Evolutionary conservation across 208 protist species (phyloP).

Genomic region (Trypanosoma conorhini): DNA sequence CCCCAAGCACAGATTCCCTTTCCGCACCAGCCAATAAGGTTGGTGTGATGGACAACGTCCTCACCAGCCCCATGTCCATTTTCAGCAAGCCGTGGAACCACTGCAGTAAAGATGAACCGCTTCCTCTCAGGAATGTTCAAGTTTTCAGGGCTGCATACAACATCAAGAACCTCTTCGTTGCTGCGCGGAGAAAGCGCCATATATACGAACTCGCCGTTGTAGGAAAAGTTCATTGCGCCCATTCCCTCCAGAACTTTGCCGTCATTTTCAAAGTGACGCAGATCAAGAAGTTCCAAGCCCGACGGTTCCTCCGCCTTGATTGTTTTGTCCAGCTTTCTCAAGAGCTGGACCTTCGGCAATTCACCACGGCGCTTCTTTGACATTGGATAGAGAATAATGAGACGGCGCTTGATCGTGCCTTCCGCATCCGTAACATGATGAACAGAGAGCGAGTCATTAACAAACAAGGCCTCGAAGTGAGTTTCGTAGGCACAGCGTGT

Average conservation of each 20-base stretch:
- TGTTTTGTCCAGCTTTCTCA: constrained; percentile 40
- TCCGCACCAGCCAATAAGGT: constrained; percentile 74
- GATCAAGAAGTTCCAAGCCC: constrained; percentile 60
- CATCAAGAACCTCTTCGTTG: constrained; percentile 57
- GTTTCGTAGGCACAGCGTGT: constrained; percentile 34
- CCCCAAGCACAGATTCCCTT: constrained; percentile 79
- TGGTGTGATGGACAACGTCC: constrained; percentile 66
- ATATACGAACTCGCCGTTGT: constrained; percentile 69
- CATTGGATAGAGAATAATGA: constrained; percentile 80
- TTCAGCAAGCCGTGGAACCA: constrained; percentile 21
- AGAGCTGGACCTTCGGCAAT: constrained; percentile 49
- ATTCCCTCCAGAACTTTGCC: constrained; percentile 63
- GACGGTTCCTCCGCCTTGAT: constrained; percentile 26
- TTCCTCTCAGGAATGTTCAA: constrained; percentile 68
- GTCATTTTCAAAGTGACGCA: constrained; percentile 51
- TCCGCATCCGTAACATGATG: constrained; percentile 69
- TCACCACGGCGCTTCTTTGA: constrained; percentile 47
- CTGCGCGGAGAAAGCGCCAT: constrained; percentile 58
- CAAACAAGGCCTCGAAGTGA: constrained; percentile 48
- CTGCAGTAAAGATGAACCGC: constrained; percentile 50
- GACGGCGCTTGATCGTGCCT: constrained; percentile 52
- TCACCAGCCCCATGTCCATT: constrained; percentile 7
- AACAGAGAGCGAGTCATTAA: constrained; percentile 52
- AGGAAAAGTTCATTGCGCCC: constrained; percentile 60
- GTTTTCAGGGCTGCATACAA: constrained; percentile 60